Evolutionary conservation across 2,329 filamentous ascomycete genomes (phyloP), one percentile per base, ranked within the genome.

Genomic region (Zymoseptoria passerinii): DNA sequence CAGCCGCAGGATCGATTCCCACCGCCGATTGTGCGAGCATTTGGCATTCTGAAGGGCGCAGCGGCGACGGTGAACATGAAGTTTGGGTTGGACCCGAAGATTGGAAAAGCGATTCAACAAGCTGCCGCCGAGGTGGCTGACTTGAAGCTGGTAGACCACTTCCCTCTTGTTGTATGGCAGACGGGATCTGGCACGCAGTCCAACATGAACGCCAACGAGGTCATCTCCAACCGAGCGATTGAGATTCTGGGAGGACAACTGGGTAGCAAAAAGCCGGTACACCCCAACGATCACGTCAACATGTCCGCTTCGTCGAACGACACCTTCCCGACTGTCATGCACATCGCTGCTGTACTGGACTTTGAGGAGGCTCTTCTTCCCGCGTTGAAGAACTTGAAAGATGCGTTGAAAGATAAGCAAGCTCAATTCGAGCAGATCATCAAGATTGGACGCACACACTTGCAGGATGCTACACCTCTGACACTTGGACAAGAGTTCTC

Each of bases 121-220:
- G 94, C 94, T 59, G 91, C 94, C 65, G 83, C 86, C 63, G 94
- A 99, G 80, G 92, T 99, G 48, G 92, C 92, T 58, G 87, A 89
- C 64, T 85, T 94, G 72, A 95, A 96, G 83, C 87, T 97, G 69
- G 76, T 95, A 71, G 92, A 96, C 76, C 92, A 97, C 81, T 97
- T 99, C 80, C 94, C 94, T 65, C 89, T 97, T 61, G 92, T 97
- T 58, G 92, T 99, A 72, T 99, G 94, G 94, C 94, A 99, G 81
- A 99, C 94, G 56, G 94, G 94, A 64, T 97, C 94, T 54, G 94
- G 94, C 73, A 97, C 94, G 28, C 94, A 97, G 81, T 96, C 92
- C 76, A 97, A 96, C 85, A 97, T 97, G 94, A 99, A 99, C 80
- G 92, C 92, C 74, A 99, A 99, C 81, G 94, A 99, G 77, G 94